These are phyloP conservation scores for Cordyceps tenuipes DNA, from an alignment of 2,329 filamentous ascomycete genomes.

Conservation along the genomic window DNA sequence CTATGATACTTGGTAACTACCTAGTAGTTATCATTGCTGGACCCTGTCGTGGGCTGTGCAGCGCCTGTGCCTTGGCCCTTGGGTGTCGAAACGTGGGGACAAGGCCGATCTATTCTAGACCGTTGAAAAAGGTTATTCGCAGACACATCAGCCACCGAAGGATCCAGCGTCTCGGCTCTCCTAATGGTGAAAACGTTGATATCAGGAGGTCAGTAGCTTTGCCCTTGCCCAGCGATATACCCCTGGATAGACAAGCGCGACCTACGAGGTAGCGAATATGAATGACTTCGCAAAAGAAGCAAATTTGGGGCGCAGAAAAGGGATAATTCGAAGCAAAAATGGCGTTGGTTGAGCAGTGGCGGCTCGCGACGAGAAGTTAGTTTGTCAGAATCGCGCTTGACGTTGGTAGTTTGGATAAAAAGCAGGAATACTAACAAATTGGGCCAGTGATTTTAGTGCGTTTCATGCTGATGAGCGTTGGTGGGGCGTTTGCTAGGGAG, in stretches of 20 bases:
- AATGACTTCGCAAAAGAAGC: not conserved
- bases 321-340: not conserved
- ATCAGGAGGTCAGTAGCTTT: not conserved
- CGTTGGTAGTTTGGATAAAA: not conserved
- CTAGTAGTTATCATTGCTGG: not conserved
- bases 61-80: not conserved
- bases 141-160: not conserved
- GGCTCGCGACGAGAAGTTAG: not conserved
- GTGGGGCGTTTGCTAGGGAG: not conserved
- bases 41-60: not conserved
- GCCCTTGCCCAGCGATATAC: not conserved
- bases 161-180: not conserved
- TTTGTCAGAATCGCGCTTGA: not conserved
- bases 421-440: not conserved
- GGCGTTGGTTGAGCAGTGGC: not conserved
- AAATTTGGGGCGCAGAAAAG: not conserved
- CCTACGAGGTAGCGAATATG: not conserved
- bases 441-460: slow-evolving; percentile 3
- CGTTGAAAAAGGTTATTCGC: not conserved
- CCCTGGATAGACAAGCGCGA: not conserved
- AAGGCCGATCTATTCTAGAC: not conserved
- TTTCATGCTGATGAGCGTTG: slow-evolving; percentile 2
- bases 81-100: not conserved
- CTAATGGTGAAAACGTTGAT: not conserved
- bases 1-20: not conserved